Conservation (phyloP, 192 early-diverging fungal genomes). For the Funneliformis geosporum region DNA sequence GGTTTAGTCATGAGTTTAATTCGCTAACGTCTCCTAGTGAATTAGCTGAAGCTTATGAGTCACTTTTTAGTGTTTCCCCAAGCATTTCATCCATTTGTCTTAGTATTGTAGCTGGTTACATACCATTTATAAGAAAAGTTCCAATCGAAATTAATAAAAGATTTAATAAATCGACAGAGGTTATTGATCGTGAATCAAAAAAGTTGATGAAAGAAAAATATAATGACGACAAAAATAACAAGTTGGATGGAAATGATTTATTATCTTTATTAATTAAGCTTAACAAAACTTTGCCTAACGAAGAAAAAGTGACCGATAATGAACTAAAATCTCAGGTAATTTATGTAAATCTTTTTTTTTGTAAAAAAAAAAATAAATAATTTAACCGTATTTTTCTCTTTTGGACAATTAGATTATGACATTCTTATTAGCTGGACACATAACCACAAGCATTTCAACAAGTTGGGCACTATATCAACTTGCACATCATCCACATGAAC, state of each 20-base stretch:
- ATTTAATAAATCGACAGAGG: constrained; percentile 27
- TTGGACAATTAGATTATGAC: constrained; percentile 1
- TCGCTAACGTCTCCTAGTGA: constrained; percentile 41
- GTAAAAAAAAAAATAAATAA: neutral
- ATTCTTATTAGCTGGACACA: constrained; percentile 50
- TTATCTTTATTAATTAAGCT: constrained; percentile 47
- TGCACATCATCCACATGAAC: constrained; percentile 45
- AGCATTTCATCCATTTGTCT: no score
- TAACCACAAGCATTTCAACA: constrained; percentile 52
- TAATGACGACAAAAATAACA: constrained; percentile 23
- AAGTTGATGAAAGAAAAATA: constrained; percentile 43
- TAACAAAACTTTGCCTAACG: constrained; percentile 43
- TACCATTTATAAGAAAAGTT: constrained; percentile 30
- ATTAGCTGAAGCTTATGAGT: constrained; percentile 48
- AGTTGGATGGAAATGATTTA: constrained; percentile 41
- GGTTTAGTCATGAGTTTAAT: constrained; percentile 53
- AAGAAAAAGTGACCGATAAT: constrained; percentile 40
- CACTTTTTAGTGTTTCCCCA: constrained; percentile 18
- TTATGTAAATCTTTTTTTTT: neutral
- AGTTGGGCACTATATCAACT: constrained; percentile 57
- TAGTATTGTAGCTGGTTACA: constrained; percentile 32
- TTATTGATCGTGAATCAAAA: constrained; percentile 40
- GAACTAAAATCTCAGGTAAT: constrained; percentile 50
- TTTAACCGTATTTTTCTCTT: neutral
- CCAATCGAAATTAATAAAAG: constrained; percentile 33